Base-by-base conservation (phyloP, 768 basidiomycete genomes). In the Amylocystis lapponica region DNA sequence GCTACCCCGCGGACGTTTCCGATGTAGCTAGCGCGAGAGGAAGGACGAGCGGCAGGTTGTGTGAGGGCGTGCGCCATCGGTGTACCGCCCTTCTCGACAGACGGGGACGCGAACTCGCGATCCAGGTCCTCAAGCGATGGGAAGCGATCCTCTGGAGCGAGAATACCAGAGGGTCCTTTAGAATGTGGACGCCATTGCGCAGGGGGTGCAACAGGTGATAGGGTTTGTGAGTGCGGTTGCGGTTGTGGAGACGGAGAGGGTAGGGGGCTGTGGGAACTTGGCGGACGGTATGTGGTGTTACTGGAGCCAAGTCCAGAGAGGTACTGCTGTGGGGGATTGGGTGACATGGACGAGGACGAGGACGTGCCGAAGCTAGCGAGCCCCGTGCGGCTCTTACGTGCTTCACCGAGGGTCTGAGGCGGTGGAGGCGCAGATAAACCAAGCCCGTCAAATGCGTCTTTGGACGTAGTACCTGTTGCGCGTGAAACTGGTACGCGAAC, bases 51-150 rank as follows among this genome's bases (percentile, higher is more conserved):
- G 19, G 43, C 13, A 27, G 29, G 50, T 13, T 47, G n/a, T 4
- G 49, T 40, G 7, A 43, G 19, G 1, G 45, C 38, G 9, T 41
- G 47, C 3, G 46, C 25, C 25, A 36, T 36, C 9, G 51, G 49
- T n/a, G n/a, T n/a, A n/a, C n/a, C n/a, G n/a, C n/a, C n/a, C n/a
- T n/a, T n/a, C n/a, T n/a, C n/a, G n/a, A n/a, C n/a, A 1, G 59
- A 50, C 19, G 69, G 48, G 9, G 53, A 59, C 12, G 56, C 53
- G 48, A 78, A 75, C 9, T 66, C 65, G 19, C 78, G 75, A 60
- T 90, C 84, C 5, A 94, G 67, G 46, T 87, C 85, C 58, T 95
- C 93, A 31, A 96, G 66, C 1, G 93, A 86, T 0, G 93, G 93
- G 61, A 88, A 96, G 40, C 88, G 74, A 23, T 79, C 73, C 61